These are phyloP conservation scores for Phytopythium montanum DNA, from an alignment of 352 stramenopile genomes.

Conservation along the genomic window DNA sequence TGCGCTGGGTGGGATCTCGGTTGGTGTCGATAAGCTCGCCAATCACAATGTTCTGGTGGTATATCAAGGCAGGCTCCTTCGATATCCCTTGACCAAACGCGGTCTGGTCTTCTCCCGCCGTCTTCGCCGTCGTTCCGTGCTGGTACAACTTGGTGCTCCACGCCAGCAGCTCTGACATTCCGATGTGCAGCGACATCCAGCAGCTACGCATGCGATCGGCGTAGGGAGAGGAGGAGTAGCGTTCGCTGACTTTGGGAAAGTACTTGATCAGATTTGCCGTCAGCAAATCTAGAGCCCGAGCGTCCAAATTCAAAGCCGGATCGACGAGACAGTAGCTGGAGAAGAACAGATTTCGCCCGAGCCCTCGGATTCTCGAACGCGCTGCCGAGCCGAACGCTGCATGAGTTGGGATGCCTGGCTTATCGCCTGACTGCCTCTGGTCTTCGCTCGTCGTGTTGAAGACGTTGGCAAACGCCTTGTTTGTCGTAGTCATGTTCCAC, in stretches of 20 bases:
- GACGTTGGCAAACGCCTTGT: constrained; percentile 27
- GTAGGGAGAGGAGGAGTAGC: neutral
- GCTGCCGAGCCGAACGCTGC: neutral
- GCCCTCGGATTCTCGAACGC: neutral
- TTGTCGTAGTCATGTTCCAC: constrained; percentile 19
- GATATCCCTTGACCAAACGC: neutral
- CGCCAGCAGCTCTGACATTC: neutral
- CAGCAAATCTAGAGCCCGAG: neutral
- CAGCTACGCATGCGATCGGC: neutral
- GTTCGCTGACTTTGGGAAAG: neutral
- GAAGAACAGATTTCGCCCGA: neutral
- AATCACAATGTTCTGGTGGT: constrained; percentile 4
- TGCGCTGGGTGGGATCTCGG: neutral
- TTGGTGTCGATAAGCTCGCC: neutral
- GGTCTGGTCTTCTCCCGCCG: neutral
- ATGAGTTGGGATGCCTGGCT: neutral
- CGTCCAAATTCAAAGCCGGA: neutral
- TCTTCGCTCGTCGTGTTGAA: constrained; percentile 29
- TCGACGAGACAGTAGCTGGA: neutral
- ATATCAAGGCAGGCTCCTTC: constrained; percentile 1
- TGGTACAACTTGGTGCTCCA: neutral
- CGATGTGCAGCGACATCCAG: neutral
- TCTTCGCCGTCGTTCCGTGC: neutral
- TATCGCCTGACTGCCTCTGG: constrained; percentile 9
- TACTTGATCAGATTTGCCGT: neutral